A percentile compares a stretch with the other conserved stretches of the same genome.
phyloP scores from a whole-genome alignment of 345 rosid species.

The Boechera stricta region DNA sequence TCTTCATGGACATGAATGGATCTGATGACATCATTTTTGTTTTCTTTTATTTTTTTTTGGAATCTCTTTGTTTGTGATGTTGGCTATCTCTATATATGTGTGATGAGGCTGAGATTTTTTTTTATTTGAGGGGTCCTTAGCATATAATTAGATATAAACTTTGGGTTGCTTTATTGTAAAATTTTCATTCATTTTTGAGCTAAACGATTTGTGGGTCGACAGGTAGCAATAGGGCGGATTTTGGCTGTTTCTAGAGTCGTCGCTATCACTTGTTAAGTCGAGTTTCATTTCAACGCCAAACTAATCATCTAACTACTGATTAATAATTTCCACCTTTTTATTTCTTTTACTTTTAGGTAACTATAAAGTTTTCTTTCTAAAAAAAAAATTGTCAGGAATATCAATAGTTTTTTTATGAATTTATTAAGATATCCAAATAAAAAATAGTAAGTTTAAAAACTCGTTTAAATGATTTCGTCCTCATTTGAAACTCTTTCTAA shows the following conservation, averaged over 20 bases:
- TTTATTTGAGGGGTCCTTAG: not conserved
- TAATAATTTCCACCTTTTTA: slow-evolving; percentile 38
- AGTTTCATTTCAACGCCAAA: slow-evolving; percentile 36
- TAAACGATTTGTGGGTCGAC: slow-evolving; percentile 42
- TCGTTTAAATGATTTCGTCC: too few species aligned
- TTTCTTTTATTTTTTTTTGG: slow-evolving; percentile 11
- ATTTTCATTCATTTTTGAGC: slow-evolving; percentile 22
- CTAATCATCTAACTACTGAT: slow-evolving; percentile 41
- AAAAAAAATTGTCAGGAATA: not conserved
- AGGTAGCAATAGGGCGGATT: slow-evolving; percentile 42
- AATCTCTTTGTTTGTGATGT: slow-evolving; percentile 37
- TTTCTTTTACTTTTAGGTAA: slow-evolving; percentile 20
- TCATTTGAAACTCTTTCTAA: too few species aligned
- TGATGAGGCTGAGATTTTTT: slow-evolving; percentile 33
- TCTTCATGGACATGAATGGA: slow-evolving; percentile 47
- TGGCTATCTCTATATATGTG: slow-evolving; percentile 39
- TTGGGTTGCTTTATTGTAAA: slow-evolving; percentile 34
- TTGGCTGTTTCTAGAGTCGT: slow-evolving; percentile 48
- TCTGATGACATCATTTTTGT: slow-evolving; percentile 37
- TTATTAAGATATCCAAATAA: too few species aligned
- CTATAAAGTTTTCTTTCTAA: not conserved
- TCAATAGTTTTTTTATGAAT: not conserved
- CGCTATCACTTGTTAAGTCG: slow-evolving; percentile 44
- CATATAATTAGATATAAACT: slow-evolving; percentile 27
- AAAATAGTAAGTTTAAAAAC: too few species aligned